Conservation (phyloP, 495 filamentous ascomycete species). For the Penicillium goetzii region DNA sequence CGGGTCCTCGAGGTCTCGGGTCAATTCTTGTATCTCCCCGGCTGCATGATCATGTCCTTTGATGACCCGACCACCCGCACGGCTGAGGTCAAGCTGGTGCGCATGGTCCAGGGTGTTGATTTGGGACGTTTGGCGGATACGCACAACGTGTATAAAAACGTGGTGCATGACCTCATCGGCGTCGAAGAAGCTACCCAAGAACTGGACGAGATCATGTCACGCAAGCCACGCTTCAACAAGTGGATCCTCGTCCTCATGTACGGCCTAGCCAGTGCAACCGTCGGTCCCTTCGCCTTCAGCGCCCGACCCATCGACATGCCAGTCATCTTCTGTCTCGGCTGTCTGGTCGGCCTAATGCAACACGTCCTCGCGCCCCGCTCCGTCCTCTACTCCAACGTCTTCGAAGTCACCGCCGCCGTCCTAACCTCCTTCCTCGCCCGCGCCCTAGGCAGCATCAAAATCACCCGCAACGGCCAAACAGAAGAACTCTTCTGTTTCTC, state of each 20-base stretch:
- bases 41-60: slow-evolving; percentile 95
- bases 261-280: slow-evolving; percentile 74
- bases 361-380: slow-evolving; percentile 77
- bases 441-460: slow-evolving; percentile 75
- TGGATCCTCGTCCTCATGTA: slow-evolving; percentile 80
- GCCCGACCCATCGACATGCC: slow-evolving; percentile 87
- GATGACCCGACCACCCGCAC: slow-evolving; percentile 89
- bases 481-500: slow-evolving; percentile 85
- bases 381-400: slow-evolving; percentile 81
- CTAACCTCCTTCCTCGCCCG: slow-evolving; percentile 85
- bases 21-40: slow-evolving; percentile 90
- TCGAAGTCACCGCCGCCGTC: slow-evolving; percentile 85
- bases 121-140: slow-evolving; percentile 82
- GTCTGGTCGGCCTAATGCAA: slow-evolving; percentile 79
- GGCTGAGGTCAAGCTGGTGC: slow-evolving; percentile 88
- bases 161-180: slow-evolving; percentile 83
- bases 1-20: slow-evolving; percentile 86
- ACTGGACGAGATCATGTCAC: slow-evolving; percentile 68
- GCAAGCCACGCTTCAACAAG: slow-evolving; percentile 65
- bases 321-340: slow-evolving; percentile 82
- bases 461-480: slow-evolving; percentile 50
- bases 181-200: slow-evolving; percentile 80
- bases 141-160: slow-evolving; percentile 91
- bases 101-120: slow-evolving; percentile 76
- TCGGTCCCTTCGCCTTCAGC: slow-evolving; percentile 87